These are phyloP conservation scores for Zymoseptoria pseudotritici DNA, from an alignment of 2,329 filamentous ascomycete genomes.

Conservation along the genomic window DNA sequence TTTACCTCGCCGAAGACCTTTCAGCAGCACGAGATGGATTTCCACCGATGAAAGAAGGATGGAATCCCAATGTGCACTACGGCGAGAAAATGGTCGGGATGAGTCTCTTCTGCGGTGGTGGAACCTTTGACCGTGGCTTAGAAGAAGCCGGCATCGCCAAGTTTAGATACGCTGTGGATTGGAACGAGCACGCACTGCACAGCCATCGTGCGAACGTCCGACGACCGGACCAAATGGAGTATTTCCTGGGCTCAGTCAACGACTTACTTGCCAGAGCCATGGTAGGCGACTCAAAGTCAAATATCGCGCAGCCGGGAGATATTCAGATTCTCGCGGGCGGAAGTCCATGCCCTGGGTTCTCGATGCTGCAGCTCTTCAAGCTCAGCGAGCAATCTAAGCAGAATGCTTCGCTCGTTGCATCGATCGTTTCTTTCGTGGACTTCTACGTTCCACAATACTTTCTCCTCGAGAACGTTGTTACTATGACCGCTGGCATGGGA, in stretches of 20 bases:
- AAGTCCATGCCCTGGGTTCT: slow-evolving; percentile 73
- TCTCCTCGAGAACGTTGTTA: slow-evolving; percentile 67
- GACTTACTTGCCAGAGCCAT: slow-evolving; percentile 55
- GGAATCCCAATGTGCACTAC: neutral
- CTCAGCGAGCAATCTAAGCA: slow-evolving; percentile 50
- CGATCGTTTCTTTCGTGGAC: slow-evolving; percentile 67
- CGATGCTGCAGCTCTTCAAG: slow-evolving; percentile 52
- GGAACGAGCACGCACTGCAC: slow-evolving; percentile 55
- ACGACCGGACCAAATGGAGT: slow-evolving; percentile 36
- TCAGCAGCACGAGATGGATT: neutral
- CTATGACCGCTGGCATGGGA: slow-evolving; percentile 47
- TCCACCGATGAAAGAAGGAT: slow-evolving; percentile 35
- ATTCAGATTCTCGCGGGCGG: slow-evolving; percentile 66
- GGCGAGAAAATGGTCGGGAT: slow-evolving; percentile 40
- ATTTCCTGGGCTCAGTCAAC: slow-evolving; percentile 67
- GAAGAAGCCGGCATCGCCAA: slow-evolving; percentile 62
- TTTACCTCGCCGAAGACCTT: slow-evolving; percentile 34
- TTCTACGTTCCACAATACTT: slow-evolving; percentile 68
- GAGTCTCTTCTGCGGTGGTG: slow-evolving; percentile 71
- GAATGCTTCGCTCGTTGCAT: slow-evolving; percentile 71
- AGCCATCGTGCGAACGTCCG: slow-evolving; percentile 63
- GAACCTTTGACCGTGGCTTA: slow-evolving; percentile 68
- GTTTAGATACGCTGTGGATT: slow-evolving; percentile 63
- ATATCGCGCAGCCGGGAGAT: slow-evolving; percentile 53
- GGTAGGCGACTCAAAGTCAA: slow-evolving; percentile 34